Evolutionary conservation across 495 filamentous ascomycete genomes (phyloP), one percentile per base, ranked within the genome.

Genomic region (Geoglossum glabrum): DNA sequence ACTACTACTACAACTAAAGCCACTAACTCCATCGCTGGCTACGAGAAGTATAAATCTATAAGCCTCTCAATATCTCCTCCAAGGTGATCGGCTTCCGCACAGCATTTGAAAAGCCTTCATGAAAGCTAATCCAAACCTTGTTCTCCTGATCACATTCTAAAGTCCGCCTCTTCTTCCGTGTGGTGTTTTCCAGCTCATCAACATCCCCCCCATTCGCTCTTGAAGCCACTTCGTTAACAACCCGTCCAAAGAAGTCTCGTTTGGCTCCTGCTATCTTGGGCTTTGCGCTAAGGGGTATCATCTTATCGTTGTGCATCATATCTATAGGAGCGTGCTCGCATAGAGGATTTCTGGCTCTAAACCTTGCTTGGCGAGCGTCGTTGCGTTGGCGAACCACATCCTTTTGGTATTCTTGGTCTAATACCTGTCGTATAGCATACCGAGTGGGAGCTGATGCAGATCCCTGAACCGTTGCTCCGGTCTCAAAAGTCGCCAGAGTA

Each of bases 21-120:
- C 31, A 5, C 11, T 5, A 34, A 34, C 31, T 34, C 5, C 31
- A 23, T 17, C 15, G 7, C 4, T 50, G 21, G 7, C 21, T 15
- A 23, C 54, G 31, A 59, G 15, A 57, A 11, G 34, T 49, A 57
- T 47, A 13, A 26, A 43, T 56, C 51, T 63, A 69, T 56, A 90
- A 70, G 10, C 78, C 82, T 59, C 72, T 74, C 74, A 98, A 70
- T 61, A 98, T 74, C 67, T 98, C 92, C 59, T 81, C 80, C 70
- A 98, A 67, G 40, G 84, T 85, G 60, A 98, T 79, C 3, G 89
- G 88, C 67, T 96, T 97, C 66, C 86, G 79, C 46, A 98, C 92
- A 10, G 92, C 92, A 72, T 97, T 97, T 62, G 86, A 92, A 66
- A 87, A 83, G n/a, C 92, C 92, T 70, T 97, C 92, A 64, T 96